Conservation (phyloP, 192 early-diverging fungal species). For the Pilobolus umbonatus region DNA sequence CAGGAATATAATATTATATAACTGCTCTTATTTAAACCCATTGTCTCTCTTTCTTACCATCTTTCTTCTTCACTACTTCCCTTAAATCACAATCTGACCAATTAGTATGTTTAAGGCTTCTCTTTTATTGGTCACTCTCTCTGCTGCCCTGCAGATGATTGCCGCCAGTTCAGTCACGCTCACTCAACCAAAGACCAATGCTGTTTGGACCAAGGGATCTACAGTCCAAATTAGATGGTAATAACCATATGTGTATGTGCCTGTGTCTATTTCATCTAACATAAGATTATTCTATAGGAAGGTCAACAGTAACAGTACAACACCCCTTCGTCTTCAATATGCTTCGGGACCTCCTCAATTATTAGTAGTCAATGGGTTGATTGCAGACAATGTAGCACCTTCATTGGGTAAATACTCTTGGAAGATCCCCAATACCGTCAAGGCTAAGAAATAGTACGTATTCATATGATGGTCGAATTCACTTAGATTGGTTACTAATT, state of each 20-base stretch:
- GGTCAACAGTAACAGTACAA: background rate
- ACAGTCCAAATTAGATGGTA: slow-evolving; percentile 19
- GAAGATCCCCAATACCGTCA: slow-evolving; percentile 1
- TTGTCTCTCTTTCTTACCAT: background rate
- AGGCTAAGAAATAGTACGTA: slow-evolving; percentile 15
- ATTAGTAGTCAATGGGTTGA: background rate
- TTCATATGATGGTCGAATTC: background rate
- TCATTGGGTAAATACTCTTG: background rate
- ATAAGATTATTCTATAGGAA: slow-evolving; percentile 10
- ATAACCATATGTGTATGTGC: background rate
- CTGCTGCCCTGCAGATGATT: background rate
- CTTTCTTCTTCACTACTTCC: background rate
- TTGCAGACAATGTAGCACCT: slow-evolving; percentile 3
- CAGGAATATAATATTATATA: too few species aligned
- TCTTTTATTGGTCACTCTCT: background rate
- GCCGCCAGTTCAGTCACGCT: slow-evolving; percentile 5
- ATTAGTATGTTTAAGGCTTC: slow-evolving; percentile 4
- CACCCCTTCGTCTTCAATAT: background rate
- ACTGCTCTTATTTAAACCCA: background rate
- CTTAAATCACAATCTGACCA: too few species aligned
- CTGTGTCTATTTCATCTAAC: background rate
- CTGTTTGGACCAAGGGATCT: slow-evolving; percentile 1
- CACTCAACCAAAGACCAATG: slow-evolving; percentile 5
- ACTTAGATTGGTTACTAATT: too few species aligned
- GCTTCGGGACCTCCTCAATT: slow-evolving; percentile 6